A percentile compares a stretch with the other conserved stretches of the same genome.
phyloP scores from a whole-genome alignment of 2,329 filamentous ascomycete species.

The Aurifilum marmelostoma region DNA sequence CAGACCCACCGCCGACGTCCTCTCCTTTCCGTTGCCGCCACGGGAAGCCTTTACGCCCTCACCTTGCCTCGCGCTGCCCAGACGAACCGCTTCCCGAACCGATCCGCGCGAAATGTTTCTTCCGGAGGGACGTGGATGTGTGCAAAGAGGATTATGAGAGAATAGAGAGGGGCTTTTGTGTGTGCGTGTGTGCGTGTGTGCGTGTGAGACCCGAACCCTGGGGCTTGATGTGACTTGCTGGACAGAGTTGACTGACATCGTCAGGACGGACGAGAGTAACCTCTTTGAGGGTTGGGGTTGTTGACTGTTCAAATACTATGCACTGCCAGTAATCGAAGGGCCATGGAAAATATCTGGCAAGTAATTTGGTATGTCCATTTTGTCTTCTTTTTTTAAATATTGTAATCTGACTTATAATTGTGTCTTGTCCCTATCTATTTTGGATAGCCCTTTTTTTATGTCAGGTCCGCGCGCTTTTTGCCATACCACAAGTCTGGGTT shows the following conservation, averaged over 20 bases:
- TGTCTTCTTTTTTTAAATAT: conserved; percentile 4
- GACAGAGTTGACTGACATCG: not conserved
- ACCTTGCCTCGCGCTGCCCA: not conserved
- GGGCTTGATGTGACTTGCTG: not conserved
- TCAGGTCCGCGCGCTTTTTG: conserved; percentile 1
- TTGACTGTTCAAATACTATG: not conserved
- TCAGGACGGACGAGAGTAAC: not conserved
- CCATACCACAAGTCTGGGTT: conserved; percentile 2
- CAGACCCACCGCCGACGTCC: conserved; percentile 28
- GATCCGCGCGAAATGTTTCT: conserved; percentile 4
- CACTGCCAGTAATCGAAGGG: not conserved
- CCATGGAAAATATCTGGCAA: conserved; percentile 12
- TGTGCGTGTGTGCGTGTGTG: not conserved
- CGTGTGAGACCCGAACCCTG: conserved; percentile 21
- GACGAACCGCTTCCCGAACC: conserved; percentile 6
- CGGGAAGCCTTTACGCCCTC: conserved; percentile 1
- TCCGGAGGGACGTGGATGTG: not conserved
- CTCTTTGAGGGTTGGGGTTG: no score
- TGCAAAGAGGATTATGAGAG: not conserved
- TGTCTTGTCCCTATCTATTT: conserved; percentile 13
- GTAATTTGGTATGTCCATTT: conserved; percentile 23
- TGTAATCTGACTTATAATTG: conserved; percentile 12
- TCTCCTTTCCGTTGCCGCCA: conserved; percentile 25
- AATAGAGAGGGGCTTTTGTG: not conserved
- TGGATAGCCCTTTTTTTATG: conserved; percentile 3